These are phyloP conservation scores for Spirogloea muscicola DNA, from an alignment of 139 green algal genomes.

Conservation along the genomic window DNA sequence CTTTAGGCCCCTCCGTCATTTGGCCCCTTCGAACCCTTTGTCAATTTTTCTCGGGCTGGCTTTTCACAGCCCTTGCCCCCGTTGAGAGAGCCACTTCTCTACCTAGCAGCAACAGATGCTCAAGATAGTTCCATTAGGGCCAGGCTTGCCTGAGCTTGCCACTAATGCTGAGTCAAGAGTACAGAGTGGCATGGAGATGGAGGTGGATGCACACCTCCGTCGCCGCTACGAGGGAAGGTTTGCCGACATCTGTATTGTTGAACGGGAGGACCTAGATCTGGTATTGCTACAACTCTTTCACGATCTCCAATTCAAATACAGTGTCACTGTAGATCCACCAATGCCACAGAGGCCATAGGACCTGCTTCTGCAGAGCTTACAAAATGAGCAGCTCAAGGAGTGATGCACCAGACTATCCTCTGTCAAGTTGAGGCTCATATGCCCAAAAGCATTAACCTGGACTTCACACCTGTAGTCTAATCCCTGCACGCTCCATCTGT, in stretches of 20 bases:
- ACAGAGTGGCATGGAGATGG: conserved; percentile 58
- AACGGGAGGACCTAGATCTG: conserved; percentile 89
- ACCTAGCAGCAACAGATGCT: too few species aligned
- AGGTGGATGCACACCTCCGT: conserved; percentile 81
- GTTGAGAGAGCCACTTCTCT: too few species aligned
- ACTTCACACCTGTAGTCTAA: not conserved
- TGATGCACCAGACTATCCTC: not conserved
- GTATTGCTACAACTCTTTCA: not conserved
- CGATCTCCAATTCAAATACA: not conserved
- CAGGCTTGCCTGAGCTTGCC: not conserved
- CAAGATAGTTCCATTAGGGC: not conserved
- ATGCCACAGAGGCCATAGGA: not conserved
- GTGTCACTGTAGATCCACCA: conserved; percentile 4
- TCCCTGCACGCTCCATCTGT: not conserved
- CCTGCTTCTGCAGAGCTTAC: not conserved
- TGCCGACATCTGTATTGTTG: conserved; percentile 66
- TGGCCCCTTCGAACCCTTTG: not conserved
- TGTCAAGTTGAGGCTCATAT: not conserved
- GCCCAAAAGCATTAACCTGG: not conserved
- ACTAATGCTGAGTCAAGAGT: not conserved
- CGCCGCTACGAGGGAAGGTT: conserved; percentile 70
- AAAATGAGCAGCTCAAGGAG: not conserved
- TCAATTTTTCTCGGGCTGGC: not conserved
- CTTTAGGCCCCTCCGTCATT: not conserved
- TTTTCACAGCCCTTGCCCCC: too few species aligned